Evolutionary conservation across 192 early-diverging fungal genomes (phyloP), one percentile per base, ranked within the genome.

Genomic region (Backusella liffmaniae): DNA sequence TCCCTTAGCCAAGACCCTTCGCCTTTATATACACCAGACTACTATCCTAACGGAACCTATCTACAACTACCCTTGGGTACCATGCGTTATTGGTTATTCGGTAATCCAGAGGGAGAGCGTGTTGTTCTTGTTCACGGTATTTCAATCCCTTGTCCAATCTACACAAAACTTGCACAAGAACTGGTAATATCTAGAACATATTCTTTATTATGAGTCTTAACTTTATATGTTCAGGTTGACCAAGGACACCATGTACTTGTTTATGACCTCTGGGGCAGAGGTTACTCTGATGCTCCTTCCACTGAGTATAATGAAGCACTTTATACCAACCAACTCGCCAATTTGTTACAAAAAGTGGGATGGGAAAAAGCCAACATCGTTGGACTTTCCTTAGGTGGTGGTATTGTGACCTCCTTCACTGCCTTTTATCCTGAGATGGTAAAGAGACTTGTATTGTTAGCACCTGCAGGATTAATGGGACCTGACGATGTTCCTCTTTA

Each of bases 231-330:
- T 15, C 18, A 79, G 75, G 86, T 76, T 5, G 74, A 72, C 39
- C 77, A 82, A 35, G 83, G 81, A 10, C 77, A 79, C 35, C 75
- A 79, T 29, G 83, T 89, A 9, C 73, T 89, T 4, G 65, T 82
- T 16, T 87, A 79, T 74, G 88, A 84, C 53, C 35, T 86, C 35
- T 85, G 86, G 81, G 88, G 88, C 5, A 41, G 86, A 32, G 88
- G 88, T 1, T 87, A 85, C 51, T 80, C 82, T 26, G 77, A 79
- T 13, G 72, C 84, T 0, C 88, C 88, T n/a, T 75, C 73, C 15
- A 68, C 70, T 0, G 12, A 62, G 5, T 89, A 82, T 66, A 73
- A 81, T 56, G 78, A 83, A n/a, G 49, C 67, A 0, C 70, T 86
- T 4, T 86, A 83, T 59, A 70, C 84, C 3, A 56, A 72, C 16